Percentiles rank a stretch among this genome's conserved stretches.
phyloP scores from a whole-genome alignment of 192 early-diverging fungal species.

The Gonapodya sp. region DNA sequence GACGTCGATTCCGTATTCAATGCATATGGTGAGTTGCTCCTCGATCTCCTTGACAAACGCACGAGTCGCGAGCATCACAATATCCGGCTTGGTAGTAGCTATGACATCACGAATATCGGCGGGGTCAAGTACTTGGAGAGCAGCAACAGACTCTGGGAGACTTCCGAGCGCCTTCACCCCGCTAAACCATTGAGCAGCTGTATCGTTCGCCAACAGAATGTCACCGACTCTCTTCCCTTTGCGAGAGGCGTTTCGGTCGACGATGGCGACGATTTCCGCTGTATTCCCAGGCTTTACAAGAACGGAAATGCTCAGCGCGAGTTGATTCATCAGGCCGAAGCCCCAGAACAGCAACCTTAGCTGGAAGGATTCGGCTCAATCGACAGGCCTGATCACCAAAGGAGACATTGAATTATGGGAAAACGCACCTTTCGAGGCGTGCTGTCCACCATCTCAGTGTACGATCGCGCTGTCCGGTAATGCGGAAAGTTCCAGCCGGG shows the following conservation, averaged over 20 bases:
- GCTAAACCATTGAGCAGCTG: not conserved
- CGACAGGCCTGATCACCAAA: too few relatives aligned
- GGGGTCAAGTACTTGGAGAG: not conserved
- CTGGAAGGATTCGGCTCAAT: too few relatives aligned
- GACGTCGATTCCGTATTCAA: not conserved
- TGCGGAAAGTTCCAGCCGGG: too few relatives aligned
- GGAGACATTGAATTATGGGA: too few relatives aligned
- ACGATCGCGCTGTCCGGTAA: too few relatives aligned
- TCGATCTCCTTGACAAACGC: conserved; percentile 10
- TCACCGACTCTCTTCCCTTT: conserved; percentile 2
- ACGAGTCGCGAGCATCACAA: not conserved
- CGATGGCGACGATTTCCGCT: not conserved
- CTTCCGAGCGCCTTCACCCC: not conserved
- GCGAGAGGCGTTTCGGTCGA: conserved; percentile 1
- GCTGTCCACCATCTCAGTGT: not conserved
- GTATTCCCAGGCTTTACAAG: not conserved
- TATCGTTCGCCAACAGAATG: not conserved
- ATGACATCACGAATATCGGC: not conserved
- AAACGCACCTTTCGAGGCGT: not conserved
- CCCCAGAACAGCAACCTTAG: not conserved
- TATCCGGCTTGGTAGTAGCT: not conserved
- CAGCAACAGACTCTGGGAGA: not conserved
- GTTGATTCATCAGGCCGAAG: conserved; percentile 10
- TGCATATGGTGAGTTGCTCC: not conserved
- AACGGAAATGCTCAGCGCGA: not conserved